phyloP scores from a whole-genome alignment of 2,329 filamentous ascomycete species.

The Aureobasidium leucospermi region DNA sequence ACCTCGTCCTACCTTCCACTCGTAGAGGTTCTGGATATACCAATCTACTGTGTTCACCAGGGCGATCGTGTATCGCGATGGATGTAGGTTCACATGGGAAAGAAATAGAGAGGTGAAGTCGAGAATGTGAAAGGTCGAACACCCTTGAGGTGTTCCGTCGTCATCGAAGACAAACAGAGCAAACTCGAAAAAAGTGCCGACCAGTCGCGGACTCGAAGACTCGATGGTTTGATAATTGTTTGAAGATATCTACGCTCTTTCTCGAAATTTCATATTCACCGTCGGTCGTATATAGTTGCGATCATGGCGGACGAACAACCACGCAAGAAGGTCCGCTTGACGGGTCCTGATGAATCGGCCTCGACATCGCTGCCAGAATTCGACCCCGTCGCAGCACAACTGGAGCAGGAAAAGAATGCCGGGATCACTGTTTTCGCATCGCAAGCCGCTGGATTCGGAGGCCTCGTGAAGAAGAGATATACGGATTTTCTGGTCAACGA shows the following conservation, averaged over 20 bases:
- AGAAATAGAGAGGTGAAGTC: neutral
- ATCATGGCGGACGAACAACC: constrained; percentile 13
- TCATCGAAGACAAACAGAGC: constrained; percentile 9
- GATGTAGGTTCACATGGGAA: neutral
- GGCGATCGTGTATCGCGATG: neutral
- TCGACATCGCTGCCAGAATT: neutral
- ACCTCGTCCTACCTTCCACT: too few relatives aligned
- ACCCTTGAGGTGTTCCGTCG: neutral
- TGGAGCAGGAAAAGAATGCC: constrained; percentile 36
- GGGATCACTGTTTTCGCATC: constrained; percentile 61
- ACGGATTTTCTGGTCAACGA: constrained; percentile 93
- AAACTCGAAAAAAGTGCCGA: constrained; percentile 3
- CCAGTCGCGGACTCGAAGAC: neutral
- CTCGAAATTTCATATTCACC: neutral
- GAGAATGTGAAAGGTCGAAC: neutral
- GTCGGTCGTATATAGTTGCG: too few relatives aligned
- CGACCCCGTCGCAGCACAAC: constrained; percentile 18
- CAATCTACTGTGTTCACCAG: too few relatives aligned
- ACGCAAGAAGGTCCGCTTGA: constrained; percentile 12
- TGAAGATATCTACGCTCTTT: neutral
- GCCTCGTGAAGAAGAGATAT: constrained; percentile 67
- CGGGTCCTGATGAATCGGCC: constrained; percentile 2
- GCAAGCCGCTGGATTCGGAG: constrained; percentile 52
- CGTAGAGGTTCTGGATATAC: too few relatives aligned
- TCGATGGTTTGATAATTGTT: neutral